phyloP scores from a whole-genome alignment of 2,329 filamentous ascomycete genomes.

The Tetracladium maxilliforme region DNA sequence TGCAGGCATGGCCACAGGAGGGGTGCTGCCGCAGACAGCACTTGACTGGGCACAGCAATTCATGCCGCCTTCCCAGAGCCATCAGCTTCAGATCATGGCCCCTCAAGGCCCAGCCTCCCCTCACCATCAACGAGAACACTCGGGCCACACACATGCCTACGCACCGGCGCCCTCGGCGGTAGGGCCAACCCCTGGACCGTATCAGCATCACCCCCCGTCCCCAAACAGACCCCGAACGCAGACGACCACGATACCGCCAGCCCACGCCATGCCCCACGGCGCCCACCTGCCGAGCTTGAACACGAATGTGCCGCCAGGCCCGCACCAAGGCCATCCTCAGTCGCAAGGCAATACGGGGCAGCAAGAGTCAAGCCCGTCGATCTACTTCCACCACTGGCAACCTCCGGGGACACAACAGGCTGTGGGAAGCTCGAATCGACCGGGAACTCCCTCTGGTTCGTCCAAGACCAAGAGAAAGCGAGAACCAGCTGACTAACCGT shows the following conservation, averaged over 20 bases:
- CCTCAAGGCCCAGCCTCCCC: no score
- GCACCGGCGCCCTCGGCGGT: no score
- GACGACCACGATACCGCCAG: no score
- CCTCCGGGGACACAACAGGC: constrained; percentile 56
- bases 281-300: constrained; percentile 18
- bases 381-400: constrained; percentile 90
- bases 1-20: constrained; percentile 54
- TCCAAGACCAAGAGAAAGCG: no score
- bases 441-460: constrained; percentile 62
- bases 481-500: no score
- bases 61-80: constrained; percentile 35
- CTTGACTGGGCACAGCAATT: constrained; percentile 58
- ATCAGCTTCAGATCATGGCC: constrained; percentile 35
- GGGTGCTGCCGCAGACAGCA: constrained; percentile 41
- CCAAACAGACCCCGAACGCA: no score
- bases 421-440: constrained; percentile 41
- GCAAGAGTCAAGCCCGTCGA: constrained; percentile 56
- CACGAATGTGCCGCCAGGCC: constrained; percentile 26
- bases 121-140: no score
- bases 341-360: constrained; percentile 34
- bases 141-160: no score
- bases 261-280: no score
- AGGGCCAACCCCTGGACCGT: no score
- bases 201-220: no score
- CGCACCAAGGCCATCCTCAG: constrained; percentile 27